Evolutionary conservation across 495 filamentous ascomycete species (phyloP), one percentile per base, ranked within the genome.

Genomic region (Hypoxylon perforatum): DNA sequence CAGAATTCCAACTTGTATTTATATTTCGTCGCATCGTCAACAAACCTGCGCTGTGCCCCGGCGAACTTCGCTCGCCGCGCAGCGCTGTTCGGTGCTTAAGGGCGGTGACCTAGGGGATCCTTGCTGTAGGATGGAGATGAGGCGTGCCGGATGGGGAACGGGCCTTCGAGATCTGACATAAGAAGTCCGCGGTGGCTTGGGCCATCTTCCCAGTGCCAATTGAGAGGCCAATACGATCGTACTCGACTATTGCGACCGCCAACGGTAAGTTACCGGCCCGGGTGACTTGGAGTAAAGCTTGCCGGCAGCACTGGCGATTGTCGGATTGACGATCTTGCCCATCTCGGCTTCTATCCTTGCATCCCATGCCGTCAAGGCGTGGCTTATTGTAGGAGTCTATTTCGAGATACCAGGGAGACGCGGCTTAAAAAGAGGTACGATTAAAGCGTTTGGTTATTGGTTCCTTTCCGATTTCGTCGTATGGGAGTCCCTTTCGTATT

Each of bases 241-340:
- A 21, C 33, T 23, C 55, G 55, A 55, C 47, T 35, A 4, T 28
- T 47, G 21, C 30, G 38, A 30, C 14, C 12, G 28, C 54, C 42
- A 50, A 55, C 49, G 39, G 41, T 44, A 59, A 65, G 41, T 48
- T 59, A 49, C 42, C 18, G 50, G 55, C 23, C 50, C 50, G 33
- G 33, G 28, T 61, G 57, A 45, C 7, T 66, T 60, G 56, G 63
- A 51, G 55, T 23, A 50, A 39, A 56, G 50, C 36, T 60, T 60
- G 63, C 63, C 63, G 48, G 25, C 49, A 66, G 55, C 63, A 44
- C 14, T 33, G 30, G 30, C 30, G 21, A 49, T 28, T 33, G 19
- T 38, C 28, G 42, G 18, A 51, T 61, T 51, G 57, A 67, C 56
- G 51, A 61, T 67, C 63, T 36, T 57, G 23, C 57, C 57, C 35